phyloP scores from a whole-genome alignment of 495 filamentous ascomycete genomes.

The Glarea lozoyensis region DNA sequence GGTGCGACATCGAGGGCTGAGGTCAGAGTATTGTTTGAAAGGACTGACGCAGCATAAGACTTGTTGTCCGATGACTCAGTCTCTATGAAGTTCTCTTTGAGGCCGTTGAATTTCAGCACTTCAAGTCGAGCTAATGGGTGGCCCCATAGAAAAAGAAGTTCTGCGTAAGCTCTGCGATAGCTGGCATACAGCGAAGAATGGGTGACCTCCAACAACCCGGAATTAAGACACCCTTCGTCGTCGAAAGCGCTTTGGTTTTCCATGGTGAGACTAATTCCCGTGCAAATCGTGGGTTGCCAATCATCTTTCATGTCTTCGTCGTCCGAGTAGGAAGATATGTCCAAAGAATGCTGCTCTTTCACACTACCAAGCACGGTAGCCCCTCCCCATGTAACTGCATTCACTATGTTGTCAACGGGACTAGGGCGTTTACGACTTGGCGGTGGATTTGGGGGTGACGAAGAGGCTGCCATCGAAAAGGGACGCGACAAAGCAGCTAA shows the following conservation, averaged over 20 bases:
- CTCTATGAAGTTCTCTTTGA: conserved; percentile 32
- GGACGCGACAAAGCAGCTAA: conserved; percentile 65
- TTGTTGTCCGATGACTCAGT: conserved; percentile 13
- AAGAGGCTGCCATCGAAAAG: conserved; percentile 58
- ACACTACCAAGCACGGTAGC: conserved; percentile 47
- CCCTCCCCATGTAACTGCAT: conserved; percentile 56
- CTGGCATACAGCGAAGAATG: conserved; percentile 50
- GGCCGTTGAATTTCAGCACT: conserved; percentile 72
- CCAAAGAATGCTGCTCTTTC: conserved; percentile 29
- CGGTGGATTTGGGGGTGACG: conserved; percentile 41
- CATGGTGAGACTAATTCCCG: conserved; percentile 45
- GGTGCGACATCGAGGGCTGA: conserved; percentile 11
- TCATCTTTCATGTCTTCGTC: conserved; percentile 25
- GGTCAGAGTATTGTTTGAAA: conserved; percentile 16
- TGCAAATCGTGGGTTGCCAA: conserved; percentile 33
- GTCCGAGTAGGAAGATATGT: conserved; percentile 35
- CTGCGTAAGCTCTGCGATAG: conserved; percentile 74
- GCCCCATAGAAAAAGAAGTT: conserved; percentile 76
- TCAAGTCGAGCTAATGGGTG: conserved; percentile 66
- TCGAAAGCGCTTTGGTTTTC: conserved; percentile 74
- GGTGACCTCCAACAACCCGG: conserved; percentile 59
- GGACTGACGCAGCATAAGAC: conserved; percentile 15
- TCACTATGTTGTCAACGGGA: conserved; percentile 57
- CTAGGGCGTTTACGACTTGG: conserved; percentile 61
- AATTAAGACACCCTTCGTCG: conserved; percentile 59